Conservation (phyloP, 768 basidiomycete genomes). For the Tricholomella constricta region DNA sequence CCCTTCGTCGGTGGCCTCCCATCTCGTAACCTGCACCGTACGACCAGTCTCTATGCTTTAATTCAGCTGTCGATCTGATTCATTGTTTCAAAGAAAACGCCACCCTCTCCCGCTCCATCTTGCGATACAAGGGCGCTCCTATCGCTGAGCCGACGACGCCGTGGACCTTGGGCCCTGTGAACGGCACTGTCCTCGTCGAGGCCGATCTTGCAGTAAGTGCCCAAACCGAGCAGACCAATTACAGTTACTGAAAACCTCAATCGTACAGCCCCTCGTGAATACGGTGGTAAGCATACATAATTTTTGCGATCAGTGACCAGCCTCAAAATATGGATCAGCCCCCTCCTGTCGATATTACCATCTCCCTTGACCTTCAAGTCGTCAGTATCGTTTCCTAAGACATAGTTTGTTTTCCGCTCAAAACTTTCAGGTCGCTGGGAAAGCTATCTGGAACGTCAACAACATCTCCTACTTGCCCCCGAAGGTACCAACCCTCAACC, state of each 20-base stretch:
- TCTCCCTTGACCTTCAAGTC: slow-evolving; percentile 26
- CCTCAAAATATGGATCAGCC: slow-evolving; percentile 7
- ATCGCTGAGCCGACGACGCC: slow-evolving; percentile 31
- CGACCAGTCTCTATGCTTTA: slow-evolving; percentile 4
- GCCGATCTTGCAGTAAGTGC: slow-evolving; percentile 14
- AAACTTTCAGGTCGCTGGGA: slow-evolving; percentile 16
- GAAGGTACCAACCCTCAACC: slow-evolving; percentile 28
- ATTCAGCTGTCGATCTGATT: neutral
- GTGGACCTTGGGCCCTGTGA: slow-evolving; percentile 20
- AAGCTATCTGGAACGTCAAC: slow-evolving; percentile 35
- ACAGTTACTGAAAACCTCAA: too few species aligned
- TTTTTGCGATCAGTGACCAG: neutral
- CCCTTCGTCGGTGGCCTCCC: slow-evolving; percentile 34
- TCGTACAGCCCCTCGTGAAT: slow-evolving; percentile 16
- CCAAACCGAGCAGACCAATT: too few species aligned
- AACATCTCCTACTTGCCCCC: slow-evolving; percentile 34
- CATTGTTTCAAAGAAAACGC: slow-evolving; percentile 20
- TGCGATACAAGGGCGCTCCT: slow-evolving; percentile 39
- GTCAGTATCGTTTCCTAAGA: slow-evolving; percentile 10
- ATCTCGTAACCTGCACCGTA: slow-evolving; percentile 33
- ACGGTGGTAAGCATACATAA: slow-evolving; percentile 1
- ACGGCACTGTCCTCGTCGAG: slow-evolving; percentile 16
- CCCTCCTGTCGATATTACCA: slow-evolving; percentile 27
- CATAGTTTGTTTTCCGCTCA: neutral
- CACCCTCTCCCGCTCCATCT: slow-evolving; percentile 29